Evolutionary conservation across 306 rosid species (phyloP).

Genomic region (Quercus wislizeni): DNA sequence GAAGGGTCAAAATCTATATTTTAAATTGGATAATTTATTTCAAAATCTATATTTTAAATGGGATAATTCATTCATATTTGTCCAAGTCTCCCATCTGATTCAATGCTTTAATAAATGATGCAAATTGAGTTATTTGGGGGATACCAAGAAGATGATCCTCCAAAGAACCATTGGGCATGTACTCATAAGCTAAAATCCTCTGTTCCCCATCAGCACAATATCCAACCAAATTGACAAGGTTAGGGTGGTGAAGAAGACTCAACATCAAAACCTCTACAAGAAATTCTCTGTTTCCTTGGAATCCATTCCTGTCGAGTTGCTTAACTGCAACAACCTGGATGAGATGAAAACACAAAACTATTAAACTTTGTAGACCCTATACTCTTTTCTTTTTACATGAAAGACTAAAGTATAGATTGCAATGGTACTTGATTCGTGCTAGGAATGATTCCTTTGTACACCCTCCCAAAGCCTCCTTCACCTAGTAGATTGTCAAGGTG

Average conservation of each 20-base stretch:
- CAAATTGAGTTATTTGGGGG: neutral
- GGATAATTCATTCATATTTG: neutral
- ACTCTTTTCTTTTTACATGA: neutral
- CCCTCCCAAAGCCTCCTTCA: slow-evolving; percentile 95
- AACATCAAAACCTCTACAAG: slow-evolving; percentile 90
- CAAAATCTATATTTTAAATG: too few relatives aligned
- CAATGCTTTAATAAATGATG: neutral
- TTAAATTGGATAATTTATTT: neutral
- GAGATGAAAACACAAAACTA: slow-evolving; percentile 3
- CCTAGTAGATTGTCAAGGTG: slow-evolving; percentile 61
- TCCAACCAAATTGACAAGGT: slow-evolving; percentile 86
- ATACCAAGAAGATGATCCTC: slow-evolving; percentile 94
- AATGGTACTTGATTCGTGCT: slow-evolving; percentile 49
- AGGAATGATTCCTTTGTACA: slow-evolving; percentile 63
- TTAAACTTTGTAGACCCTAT: too few relatives aligned
- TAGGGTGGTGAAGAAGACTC: slow-evolving; percentile 75
- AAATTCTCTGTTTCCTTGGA: slow-evolving; percentile 90
- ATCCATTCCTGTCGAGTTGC: slow-evolving; percentile 89
- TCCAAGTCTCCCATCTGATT: neutral
- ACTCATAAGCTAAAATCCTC: slow-evolving; percentile 82
- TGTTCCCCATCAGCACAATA: slow-evolving; percentile 86
- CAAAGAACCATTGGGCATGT: slow-evolving; percentile 79
- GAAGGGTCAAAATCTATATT: too few relatives aligned
- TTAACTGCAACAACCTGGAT: slow-evolving; percentile 82
- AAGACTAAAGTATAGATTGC: neutral